Base-by-base conservation (phyloP, 2,329 filamentous ascomycete genomes). In the Pestalotiopsis fici region DNA sequence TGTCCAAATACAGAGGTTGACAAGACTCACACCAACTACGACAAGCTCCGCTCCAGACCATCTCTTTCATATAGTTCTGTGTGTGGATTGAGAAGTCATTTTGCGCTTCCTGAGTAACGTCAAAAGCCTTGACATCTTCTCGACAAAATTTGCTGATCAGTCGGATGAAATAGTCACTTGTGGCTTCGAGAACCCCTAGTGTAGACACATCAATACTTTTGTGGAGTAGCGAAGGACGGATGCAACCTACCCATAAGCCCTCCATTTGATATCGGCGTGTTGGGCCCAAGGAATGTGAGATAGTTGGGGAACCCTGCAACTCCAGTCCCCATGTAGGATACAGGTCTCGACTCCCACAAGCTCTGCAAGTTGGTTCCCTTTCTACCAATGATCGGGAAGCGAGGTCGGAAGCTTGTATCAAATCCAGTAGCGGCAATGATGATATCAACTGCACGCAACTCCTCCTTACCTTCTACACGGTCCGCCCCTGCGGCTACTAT, bases 271-370 rank as follows among this genome's bases (percentile, higher is more conserved):
- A 63, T 63, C 4, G 60, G 60, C 23, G 35, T 47, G 23, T 63
- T 63, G 13, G 60, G 60, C 43, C 60, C 60, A 18, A 63, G 60
- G 39, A 50, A 63, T 3, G 31, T 50, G 3, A 63, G 31, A 37
- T 63, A 63, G 39, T 63, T 63, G 21, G 60, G 60, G 15, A 63
- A 47, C 13, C 39, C 60, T n/a, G 60, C 21, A 4, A 50, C 60
- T 18, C 35, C 39, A 12, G 39, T 43, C 7, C 60, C 60, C 21
- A 63, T 25, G 39, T 63, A 63, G 11, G 35, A 43, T n/a, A 50
- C 31, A 15, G 60, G 35, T 21, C 31, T 37, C 15, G 21, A 25
- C 9, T 28, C 60, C 60, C 60, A 63, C 35, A 50, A 13, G 39
- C 31, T 37, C 28, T 63, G 60, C 23, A 63, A 39, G 31, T 63